Conservation (phyloP, 441 rosid species). For the Arabidopsis lyrata region DNA sequence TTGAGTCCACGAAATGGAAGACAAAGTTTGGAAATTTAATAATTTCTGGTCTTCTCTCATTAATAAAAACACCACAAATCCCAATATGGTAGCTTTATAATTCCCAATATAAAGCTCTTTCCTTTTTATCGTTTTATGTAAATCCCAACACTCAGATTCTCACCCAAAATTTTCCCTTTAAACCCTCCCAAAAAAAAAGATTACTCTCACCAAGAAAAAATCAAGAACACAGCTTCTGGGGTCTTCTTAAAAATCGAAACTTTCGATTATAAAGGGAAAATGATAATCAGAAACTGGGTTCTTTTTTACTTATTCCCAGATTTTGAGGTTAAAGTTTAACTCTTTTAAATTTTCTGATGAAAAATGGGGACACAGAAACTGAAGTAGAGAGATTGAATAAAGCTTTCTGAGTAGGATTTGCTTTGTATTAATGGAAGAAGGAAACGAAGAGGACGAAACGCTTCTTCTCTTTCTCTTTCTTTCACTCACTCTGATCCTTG, state of each 20-base stretch:
- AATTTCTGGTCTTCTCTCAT: conserved; percentile 39
- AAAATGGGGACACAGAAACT: conserved; percentile 34
- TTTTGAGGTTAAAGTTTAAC: not conserved
- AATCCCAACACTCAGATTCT: conserved; percentile 41
- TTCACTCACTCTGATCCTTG: conserved; percentile 34
- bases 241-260: conserved; percentile 9
- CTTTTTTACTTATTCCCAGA: not conserved
- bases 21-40: conserved; percentile 31
- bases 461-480: conserved; percentile 37
- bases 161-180: not conserved
- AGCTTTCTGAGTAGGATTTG: conserved; percentile 37
- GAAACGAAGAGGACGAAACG: conserved; percentile 48
- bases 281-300: conserved; percentile 29
- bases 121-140: conserved; percentile 21
- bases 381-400: conserved; percentile 32
- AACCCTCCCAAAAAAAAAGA: not conserved
- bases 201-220: not conserved
- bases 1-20: conserved; percentile 12
- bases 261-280: conserved; percentile 11
- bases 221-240: conserved; percentile 14
- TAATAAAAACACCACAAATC: conserved; percentile 23
- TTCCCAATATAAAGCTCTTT: conserved; percentile 36
- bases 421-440: conserved; percentile 44
- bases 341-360: not conserved
- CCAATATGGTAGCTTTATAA: conserved; percentile 41